Evolutionary conservation across 352 stramenopile genomes (phyloP).

Genomic region (Pythium scleroteichum): DNA sequence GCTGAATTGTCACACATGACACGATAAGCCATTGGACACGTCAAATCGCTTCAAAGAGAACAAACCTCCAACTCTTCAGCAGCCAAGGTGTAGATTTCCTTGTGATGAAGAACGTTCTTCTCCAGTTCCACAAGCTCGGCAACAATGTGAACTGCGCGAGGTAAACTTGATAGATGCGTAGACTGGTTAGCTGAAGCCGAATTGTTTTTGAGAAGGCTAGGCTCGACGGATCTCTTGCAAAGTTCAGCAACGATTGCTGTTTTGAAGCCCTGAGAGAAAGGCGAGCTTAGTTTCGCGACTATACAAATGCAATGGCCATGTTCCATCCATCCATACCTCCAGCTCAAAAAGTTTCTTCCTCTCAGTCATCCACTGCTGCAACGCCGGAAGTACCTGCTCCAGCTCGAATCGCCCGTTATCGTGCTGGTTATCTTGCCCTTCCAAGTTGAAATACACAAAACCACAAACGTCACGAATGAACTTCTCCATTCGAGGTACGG

Average conservation of each 20-base stretch:
- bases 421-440: constrained; percentile 26
- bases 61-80: constrained; percentile 75
- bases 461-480: constrained; percentile 87
- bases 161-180: constrained; percentile 40
- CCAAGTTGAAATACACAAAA: constrained; percentile 62
- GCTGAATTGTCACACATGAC: constrained; percentile 28
- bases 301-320: too few species aligned
- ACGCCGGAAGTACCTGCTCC: constrained; percentile 68
- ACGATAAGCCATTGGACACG: neutral
- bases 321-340: too few species aligned
- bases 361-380: constrained; percentile 70
- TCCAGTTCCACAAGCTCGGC: constrained; percentile 84
- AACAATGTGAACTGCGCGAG: constrained; percentile 68
- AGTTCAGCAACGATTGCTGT: constrained; percentile 53
- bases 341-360: constrained; percentile 57
- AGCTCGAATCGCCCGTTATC: constrained; percentile 50
- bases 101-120: constrained; percentile 75
- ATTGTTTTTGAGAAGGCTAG: constrained; percentile 35
- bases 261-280: constrained; percentile 46
- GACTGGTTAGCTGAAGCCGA: constrained; percentile 8
- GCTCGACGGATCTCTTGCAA: constrained; percentile 59
- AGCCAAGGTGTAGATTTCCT: constrained; percentile 80
- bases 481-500: constrained; percentile 82
- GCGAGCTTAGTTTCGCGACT: too few species aligned
- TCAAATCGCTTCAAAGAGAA: neutral